phyloP scores from a whole-genome alignment of 2,329 filamentous ascomycete genomes.

The Calonectria leucothoes region DNA sequence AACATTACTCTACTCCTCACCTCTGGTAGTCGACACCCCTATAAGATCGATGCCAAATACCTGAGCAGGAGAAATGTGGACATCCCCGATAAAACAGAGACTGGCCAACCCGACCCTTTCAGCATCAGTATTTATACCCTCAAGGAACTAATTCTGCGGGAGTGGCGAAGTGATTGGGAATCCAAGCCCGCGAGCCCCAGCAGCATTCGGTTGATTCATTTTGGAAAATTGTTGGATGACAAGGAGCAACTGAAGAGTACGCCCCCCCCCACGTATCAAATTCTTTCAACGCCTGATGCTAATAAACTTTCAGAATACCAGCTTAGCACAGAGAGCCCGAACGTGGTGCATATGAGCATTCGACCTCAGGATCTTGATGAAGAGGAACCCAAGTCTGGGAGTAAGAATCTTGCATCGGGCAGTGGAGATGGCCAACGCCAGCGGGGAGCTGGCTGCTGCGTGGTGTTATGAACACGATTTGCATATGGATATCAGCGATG shows the following conservation, averaged over 20 bases:
- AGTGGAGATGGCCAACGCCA: conserved; percentile 55
- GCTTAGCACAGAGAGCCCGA: conserved; percentile 78
- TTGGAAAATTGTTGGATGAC: conserved; percentile 91
- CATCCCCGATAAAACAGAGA: conserved; percentile 73
- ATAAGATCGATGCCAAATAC: conserved; percentile 90
- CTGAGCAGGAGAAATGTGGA: conserved; percentile 82
- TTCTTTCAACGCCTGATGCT: conserved; percentile 3
- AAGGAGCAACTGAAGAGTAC: conserved; percentile 86
- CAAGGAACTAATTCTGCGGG: conserved; percentile 92
- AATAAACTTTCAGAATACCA: conserved; percentile 75
- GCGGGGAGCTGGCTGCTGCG: conserved; percentile 60
- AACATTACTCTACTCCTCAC: conserved; percentile 87
- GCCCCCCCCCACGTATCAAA: conserved; percentile 41
- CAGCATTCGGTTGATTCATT: conserved; percentile 90
- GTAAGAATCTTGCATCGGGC: conserved; percentile 58
- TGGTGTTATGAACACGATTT: conserved; percentile 57
- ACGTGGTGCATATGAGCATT: conserved; percentile 95
- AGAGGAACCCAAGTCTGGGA: conserved; percentile 77
- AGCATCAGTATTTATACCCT: conserved; percentile 93
- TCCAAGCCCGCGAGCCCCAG: conserved; percentile 85
- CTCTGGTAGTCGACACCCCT: conserved; percentile 86
- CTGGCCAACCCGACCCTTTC: conserved; percentile 78
- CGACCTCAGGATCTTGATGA: conserved; percentile 89
- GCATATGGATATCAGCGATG: conserved; percentile 16
- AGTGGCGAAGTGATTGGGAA: conserved; percentile 96